Evolutionary conservation across 441 rosid genomes (phyloP), one percentile per base, ranked within the genome.

Genomic region (Isatis lusitanica): DNA sequence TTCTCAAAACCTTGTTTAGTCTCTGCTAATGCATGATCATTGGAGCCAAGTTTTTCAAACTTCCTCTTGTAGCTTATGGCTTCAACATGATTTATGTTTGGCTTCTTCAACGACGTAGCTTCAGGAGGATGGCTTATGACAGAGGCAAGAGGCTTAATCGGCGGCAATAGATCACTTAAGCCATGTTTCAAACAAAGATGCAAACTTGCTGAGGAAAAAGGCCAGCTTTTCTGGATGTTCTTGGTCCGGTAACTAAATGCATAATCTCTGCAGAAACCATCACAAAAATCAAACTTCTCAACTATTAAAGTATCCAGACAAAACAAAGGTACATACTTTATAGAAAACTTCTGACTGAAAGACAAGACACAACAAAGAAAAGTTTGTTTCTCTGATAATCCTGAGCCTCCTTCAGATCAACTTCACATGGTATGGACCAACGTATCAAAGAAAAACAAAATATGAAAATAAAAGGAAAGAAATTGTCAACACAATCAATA

Each of bases 161-260:
- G 91, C 66, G 97, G 97, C 78, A 93, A 80, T 10, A 81, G 82
- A 72, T 88, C 91, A 79, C 71, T 86, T 84, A 91, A 82, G 56
- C 94, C 96, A 88, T 93, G 87, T 56, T 82, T 86, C 82, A 85
- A 75, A 79, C 91, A 88, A 83, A 89, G 87, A 74, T 89, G 91
- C 79, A 93, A 79, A 64, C 75, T 89, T 66, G 81, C 81, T 72
- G 53, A 66, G 39, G 98, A 89, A 77, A 93, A 93, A 43, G 98
- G 98, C 98, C 98, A 93, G 68, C 82, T 93, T 74, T 82, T 83
- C 80, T 83, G 77, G 83, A 93, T 86, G 80, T 88, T 88, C 75
- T 91, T 86, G 80, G 82, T 83, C 83, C 98, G 81, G 68, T 86
- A 65, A 39, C 75, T 63, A 71, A 81, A 83, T 65, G 87, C 94